Conservation (phyloP, 116 monocot genomes). For the Cymodocea nodosa region DNA sequence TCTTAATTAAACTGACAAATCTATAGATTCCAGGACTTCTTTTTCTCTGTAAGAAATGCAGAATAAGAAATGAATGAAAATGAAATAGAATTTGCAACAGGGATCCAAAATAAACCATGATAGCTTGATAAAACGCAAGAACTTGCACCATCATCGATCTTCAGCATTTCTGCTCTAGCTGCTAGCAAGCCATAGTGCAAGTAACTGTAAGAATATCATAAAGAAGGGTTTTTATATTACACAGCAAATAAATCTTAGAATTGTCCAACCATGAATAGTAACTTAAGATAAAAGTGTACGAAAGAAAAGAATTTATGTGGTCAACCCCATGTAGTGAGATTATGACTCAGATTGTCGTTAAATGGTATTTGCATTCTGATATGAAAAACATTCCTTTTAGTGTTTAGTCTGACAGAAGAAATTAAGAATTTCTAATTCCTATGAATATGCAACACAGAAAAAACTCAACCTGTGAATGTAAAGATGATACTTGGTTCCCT, state of each 20-base stretch:
- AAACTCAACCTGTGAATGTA: slow-evolving; percentile 79
- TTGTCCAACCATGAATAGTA: too few relatives aligned
- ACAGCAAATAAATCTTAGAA: too few relatives aligned
- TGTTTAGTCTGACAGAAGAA: background rate
- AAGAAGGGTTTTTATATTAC: too few relatives aligned
- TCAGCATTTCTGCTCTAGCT: slow-evolving; percentile 86
- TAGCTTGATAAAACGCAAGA: slow-evolving; percentile 66
- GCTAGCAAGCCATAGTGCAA: slow-evolving; percentile 84
- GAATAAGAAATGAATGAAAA: too few relatives aligned
- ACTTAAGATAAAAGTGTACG: too few relatives aligned
- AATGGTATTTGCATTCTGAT: background rate
- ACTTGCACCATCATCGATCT: slow-evolving; percentile 38
- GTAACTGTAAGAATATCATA: slow-evolving; percentile 35
- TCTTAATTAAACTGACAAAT: too few relatives aligned
- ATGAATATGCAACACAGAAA: slow-evolving; percentile 37
- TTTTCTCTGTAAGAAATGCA: too few relatives aligned
- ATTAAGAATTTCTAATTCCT: slow-evolving; percentile 20
- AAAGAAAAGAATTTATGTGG: too few relatives aligned
- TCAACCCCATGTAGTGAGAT: too few relatives aligned
- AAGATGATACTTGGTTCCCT: slow-evolving; percentile 73
- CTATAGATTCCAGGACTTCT: too few relatives aligned
- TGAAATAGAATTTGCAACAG: background rate
- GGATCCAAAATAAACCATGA: slow-evolving; percentile 35
- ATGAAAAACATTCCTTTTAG: background rate
- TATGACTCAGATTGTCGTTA: too few relatives aligned